These are phyloP conservation scores for Hypoxylon sp. DNA, from an alignment of 2,329 filamentous ascomycete species.

Conservation along the genomic window DNA sequence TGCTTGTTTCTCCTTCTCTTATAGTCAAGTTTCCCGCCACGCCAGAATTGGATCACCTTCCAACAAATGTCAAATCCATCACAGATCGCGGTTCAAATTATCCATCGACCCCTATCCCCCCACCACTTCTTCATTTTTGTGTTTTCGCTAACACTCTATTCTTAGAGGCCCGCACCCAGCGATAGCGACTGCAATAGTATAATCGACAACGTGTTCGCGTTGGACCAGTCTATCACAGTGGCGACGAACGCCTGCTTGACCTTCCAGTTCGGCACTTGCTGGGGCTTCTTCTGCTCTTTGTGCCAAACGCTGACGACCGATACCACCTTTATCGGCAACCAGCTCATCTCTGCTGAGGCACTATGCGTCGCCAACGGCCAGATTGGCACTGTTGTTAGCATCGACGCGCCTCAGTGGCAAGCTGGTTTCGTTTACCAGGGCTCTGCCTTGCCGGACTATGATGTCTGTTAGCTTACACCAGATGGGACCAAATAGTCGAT, in stretches of 20 bases:
- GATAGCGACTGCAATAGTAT: constrained; percentile 55
- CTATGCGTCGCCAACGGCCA: constrained; percentile 55
- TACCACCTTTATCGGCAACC: constrained; percentile 56
- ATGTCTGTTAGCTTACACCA: constrained; percentile 53
- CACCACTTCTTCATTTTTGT: background rate
- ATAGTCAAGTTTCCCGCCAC: background rate
- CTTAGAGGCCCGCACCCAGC: constrained; percentile 51
- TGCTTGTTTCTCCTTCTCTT: background rate
- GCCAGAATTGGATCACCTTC: background rate
- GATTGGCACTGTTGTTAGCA: constrained; percentile 55
- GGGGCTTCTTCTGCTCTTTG: constrained; percentile 58
- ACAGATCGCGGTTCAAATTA: background rate
- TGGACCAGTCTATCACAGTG: constrained; percentile 52
- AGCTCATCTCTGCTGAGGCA: constrained; percentile 54
- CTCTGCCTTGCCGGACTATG: constrained; percentile 50
- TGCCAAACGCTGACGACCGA: constrained; percentile 54
- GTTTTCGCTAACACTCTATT: constrained; percentile 10
- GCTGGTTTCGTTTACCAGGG: constrained; percentile 55
- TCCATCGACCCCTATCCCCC: background rate
- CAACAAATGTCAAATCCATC: background rate
- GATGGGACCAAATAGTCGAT: background rate
- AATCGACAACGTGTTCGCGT: constrained; percentile 51
- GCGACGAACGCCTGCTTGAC: constrained; percentile 54
- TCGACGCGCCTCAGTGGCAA: constrained; percentile 56
- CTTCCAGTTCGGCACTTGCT: constrained; percentile 56